These are phyloP conservation scores for Angomonas deanei DNA, from an alignment of 208 protist species.

Conservation along the genomic window DNA sequence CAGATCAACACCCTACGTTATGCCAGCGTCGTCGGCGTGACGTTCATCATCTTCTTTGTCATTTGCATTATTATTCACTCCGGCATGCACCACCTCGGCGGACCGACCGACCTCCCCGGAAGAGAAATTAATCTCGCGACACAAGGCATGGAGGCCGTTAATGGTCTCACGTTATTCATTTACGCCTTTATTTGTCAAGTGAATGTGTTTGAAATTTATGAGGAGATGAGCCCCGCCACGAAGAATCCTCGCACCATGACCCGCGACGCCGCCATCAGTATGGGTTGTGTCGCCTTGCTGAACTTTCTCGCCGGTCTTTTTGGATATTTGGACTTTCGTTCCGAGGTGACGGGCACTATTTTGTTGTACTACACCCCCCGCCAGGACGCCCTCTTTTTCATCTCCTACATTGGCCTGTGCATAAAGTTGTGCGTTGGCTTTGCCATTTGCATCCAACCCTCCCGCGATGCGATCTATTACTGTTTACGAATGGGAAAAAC, in stretches of 20 bases:
- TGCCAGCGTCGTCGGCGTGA: constrained; percentile 63
- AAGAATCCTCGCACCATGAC: constrained; percentile 33
- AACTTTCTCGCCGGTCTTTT: constrained; percentile 72
- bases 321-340: constrained; percentile 75
- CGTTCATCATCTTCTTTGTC: constrained; percentile 73
- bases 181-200: constrained; percentile 78
- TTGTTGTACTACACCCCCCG: constrained; percentile 48
- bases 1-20: constrained; percentile 86
- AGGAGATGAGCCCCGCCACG: constrained; percentile 51
- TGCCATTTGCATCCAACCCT: constrained; percentile 62
- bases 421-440: constrained; percentile 80
- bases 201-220: constrained; percentile 73
- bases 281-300: constrained; percentile 40
- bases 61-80: constrained; percentile 70
- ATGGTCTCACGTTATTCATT: constrained; percentile 66
- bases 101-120: constrained; percentile 16
- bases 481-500: constrained; percentile 39
- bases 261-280: constrained; percentile 41
- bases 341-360: constrained; percentile 37
- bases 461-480: constrained; percentile 71
- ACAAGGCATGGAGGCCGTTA: constrained; percentile 37
- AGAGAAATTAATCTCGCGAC: constrained; percentile 29
- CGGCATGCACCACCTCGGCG: constrained; percentile 21
- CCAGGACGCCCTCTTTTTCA: constrained; percentile 34
- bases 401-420: constrained; percentile 64